These are phyloP conservation scores for Colletotrichum spaethianum DNA, from an alignment of 2,329 filamentous ascomycete genomes.

Conservation along the genomic window DNA sequence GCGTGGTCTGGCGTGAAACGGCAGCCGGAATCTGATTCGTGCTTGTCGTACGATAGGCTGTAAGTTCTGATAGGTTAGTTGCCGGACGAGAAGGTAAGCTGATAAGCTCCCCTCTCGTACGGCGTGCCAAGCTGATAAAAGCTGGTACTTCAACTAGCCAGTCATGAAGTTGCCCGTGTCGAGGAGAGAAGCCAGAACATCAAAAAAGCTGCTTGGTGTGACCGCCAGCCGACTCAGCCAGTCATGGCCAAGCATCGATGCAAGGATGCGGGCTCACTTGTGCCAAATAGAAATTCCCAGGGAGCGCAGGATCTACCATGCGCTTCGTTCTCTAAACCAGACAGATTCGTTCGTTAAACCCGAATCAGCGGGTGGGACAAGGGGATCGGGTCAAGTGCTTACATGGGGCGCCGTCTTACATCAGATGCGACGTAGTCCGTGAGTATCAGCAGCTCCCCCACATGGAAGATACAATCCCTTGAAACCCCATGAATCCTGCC, in stretches of 20 bases:
- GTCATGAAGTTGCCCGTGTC: background rate
- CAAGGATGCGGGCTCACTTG: background rate
- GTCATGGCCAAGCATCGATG: background rate
- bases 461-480: background rate
- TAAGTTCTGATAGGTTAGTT: too few species aligned
- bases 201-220: background rate
- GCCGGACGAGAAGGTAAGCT: too few species aligned
- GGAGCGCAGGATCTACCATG: background rate
- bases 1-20: background rate
- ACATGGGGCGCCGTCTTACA: conserved; percentile 37
- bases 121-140: too few species aligned
- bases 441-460: background rate
- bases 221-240: background rate
- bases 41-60: background rate
- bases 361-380: background rate
- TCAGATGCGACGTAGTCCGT: conserved; percentile 12
- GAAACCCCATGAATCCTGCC: conserved; percentile 9
- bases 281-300: background rate
- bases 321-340: conserved; percentile 3
- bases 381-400: conserved; percentile 25
- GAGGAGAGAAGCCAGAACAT: background rate
- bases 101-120: background rate
- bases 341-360: background rate
- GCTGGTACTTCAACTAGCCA: too few species aligned
- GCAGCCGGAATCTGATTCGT: background rate